phyloP scores from a whole-genome alignment of 2,329 filamentous ascomycete species.

The Trematosphaeria pertusa region DNA sequence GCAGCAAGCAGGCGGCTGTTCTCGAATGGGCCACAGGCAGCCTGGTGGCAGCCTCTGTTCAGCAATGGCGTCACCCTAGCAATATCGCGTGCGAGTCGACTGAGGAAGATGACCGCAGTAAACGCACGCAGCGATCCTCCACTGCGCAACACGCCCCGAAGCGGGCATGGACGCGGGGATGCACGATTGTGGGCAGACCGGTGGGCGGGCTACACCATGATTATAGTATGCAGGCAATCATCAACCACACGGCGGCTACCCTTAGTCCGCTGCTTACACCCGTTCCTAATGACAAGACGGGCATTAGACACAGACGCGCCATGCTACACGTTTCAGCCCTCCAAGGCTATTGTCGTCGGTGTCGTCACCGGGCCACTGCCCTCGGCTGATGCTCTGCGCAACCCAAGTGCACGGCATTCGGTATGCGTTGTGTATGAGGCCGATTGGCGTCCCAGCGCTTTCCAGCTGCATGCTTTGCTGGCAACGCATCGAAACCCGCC shows the following conservation, averaged over 20 bases:
- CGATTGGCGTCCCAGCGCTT: conserved; percentile 42
- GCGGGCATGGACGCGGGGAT: conserved; percentile 25
- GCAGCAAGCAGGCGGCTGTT: conserved; percentile 15
- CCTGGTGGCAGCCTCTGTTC: conserved; percentile 6
- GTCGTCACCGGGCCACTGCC: conserved; percentile 30
- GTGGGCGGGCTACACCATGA: conserved; percentile 28
- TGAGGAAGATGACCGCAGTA: conserved; percentile 23
- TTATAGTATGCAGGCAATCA: conserved; percentile 35
- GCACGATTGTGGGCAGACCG: conserved; percentile 14
- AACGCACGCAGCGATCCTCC: conserved; percentile 31
- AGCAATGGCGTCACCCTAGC: conserved; percentile 8
- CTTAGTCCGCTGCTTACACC: not conserved
- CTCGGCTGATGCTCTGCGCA: conserved; percentile 23
- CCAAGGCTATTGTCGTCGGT: conserved; percentile 18
- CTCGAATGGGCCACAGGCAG: conserved; percentile 12
- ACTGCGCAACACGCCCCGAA: conserved; percentile 16
- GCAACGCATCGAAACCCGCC: conserved; percentile 36
- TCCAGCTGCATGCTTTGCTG: conserved; percentile 44
- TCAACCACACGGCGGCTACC: conserved; percentile 25
- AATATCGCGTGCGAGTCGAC: conserved; percentile 7
- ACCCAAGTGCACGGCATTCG: conserved; percentile 38
- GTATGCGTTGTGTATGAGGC: conserved; percentile 25
- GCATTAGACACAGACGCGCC: conserved; percentile 21
- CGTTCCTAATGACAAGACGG: conserved; percentile 5
- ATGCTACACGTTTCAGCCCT: conserved; percentile 30